Base-by-base conservation (phyloP, 257 asterid genomes). In the Nicotiana benthamiana region DNA sequence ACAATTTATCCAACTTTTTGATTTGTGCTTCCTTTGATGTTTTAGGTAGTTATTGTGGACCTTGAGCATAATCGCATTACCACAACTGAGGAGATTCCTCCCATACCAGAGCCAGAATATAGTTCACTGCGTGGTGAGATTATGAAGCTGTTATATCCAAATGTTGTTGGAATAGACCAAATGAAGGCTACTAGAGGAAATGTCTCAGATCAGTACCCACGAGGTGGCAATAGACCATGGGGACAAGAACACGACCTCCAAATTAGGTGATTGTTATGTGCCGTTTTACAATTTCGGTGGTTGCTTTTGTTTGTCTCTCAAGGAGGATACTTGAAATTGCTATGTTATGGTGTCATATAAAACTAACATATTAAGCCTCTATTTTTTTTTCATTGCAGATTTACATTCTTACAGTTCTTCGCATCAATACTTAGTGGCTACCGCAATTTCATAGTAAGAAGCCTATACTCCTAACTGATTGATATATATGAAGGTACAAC, bases 341-440 rank as follows among this genome's bases (percentile, higher is more conserved):
- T 51, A 59, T 75, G 81, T 48, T n/a, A 75, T 74, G 48, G 75
- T 77, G 67, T 84, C 34, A n/a, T 51, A 61, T 75, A 86, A 68
- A 40, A 79, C 43, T 63, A 22, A 75, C 79, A 32, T 82, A 63
- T 40, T 81, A 28, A 43, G 27, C 76, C 36, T 8, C 75, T 26
- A 72, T 11, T 57, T 43, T 32, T 68, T 80, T 84, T 89, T 75
- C 87, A 76, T 88, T 89, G 91, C 95, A 93, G 98, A 95, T 86
- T 95, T 84, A 87, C 88, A 87, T 95, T 93, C 90, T 90, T 95
- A 46, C 90, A 90, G 85, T 93, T 93, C 91, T 90, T 95, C 79
- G 97, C 98, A 80, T 95, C 99, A 82, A 88, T 95, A 79, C 88
- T 95, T 81, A 96, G 94, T 82, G 98, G 99, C 94, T 95, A 95